Percentiles rank a stretch among this genome's conserved stretches.
phyloP scores from a whole-genome alignment of 2,329 filamentous ascomycete genomes.

The Cordyceps cicadae region DNA sequence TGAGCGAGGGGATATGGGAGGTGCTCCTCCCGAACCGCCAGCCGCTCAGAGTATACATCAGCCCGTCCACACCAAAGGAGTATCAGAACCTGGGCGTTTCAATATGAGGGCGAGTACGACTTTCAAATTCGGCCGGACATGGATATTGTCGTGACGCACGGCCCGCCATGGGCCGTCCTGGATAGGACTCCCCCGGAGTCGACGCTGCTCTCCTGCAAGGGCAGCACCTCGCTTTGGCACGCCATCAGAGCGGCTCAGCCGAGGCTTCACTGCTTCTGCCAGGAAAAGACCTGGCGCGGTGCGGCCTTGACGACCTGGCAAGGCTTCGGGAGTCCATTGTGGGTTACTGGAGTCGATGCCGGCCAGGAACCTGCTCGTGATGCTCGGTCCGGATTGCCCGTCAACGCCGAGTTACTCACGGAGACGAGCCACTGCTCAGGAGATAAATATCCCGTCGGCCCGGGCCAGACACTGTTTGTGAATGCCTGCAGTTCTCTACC shows the following conservation, averaged over 20 bases:
- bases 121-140: not conserved
- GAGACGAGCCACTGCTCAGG: too few relatives aligned
- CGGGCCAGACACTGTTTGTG: too few relatives aligned
- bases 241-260: not conserved
- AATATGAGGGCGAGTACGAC: not conserved
- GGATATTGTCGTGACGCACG: not conserved
- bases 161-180: not conserved
- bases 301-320: not conserved
- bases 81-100: not conserved
- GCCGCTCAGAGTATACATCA: not conserved
- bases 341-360: too few relatives aligned
- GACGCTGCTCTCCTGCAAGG: not conserved
- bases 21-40: not conserved
- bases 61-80: not conserved
- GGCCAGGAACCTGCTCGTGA: too few relatives aligned
- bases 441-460: too few relatives aligned
- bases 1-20: not conserved
- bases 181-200: not conserved
- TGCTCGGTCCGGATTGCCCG: too few relatives aligned
- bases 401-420: too few relatives aligned
- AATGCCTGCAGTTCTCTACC: too few relatives aligned
- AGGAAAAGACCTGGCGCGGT: not conserved
- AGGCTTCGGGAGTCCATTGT: too few relatives aligned
- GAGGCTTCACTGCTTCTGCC: not conserved
- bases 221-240: not conserved